phyloP scores from a whole-genome alignment of 208 protist species.

The Spongospora subterranea region DNA sequence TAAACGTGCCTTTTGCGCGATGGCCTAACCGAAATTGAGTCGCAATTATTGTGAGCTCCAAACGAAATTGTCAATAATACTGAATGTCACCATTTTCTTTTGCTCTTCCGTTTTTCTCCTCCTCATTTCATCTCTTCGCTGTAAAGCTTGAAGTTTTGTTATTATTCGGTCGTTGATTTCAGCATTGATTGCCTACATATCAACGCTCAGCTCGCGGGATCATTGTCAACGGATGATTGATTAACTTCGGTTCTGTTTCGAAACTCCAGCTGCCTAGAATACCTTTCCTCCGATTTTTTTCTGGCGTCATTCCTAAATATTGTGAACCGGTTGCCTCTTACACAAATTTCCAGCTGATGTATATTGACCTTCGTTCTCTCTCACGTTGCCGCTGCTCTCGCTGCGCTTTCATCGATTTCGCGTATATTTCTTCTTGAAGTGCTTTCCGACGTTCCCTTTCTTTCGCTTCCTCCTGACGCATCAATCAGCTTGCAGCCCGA shows the following conservation, averaged over 20 bases:
- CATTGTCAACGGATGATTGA: not conserved
- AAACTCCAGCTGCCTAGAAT: constrained; percentile 19
- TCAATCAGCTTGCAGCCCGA: too few relatives aligned
- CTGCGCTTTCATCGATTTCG: not conserved
- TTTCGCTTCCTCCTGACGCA: constrained; percentile 26
- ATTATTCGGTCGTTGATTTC: not conserved
- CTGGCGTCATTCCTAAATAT: not conserved
- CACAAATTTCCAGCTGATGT: not conserved
- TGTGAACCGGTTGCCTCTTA: not conserved
- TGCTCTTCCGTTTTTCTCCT: constrained; percentile 38
- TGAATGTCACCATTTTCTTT: not conserved
- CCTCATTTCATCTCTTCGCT: constrained; percentile 2
- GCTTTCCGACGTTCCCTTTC: constrained; percentile 1
- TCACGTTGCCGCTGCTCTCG: constrained; percentile 4
- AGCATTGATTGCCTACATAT: not conserved
- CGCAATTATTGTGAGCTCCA: not conserved
- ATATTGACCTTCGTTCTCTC: constrained; percentile 25
- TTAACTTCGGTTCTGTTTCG: not conserved
- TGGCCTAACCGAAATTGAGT: too few relatives aligned
- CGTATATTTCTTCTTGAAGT: constrained; percentile 42
- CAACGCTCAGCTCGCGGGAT: not conserved
- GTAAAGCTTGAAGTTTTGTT: constrained; percentile 29
- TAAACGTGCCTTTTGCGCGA: not conserved
- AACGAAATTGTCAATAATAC: not conserved
- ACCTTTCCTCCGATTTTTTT: not conserved